Base-by-base conservation (phyloP, 1,284 basidiomycete species). In the Cryptococcus sp. region DNA sequence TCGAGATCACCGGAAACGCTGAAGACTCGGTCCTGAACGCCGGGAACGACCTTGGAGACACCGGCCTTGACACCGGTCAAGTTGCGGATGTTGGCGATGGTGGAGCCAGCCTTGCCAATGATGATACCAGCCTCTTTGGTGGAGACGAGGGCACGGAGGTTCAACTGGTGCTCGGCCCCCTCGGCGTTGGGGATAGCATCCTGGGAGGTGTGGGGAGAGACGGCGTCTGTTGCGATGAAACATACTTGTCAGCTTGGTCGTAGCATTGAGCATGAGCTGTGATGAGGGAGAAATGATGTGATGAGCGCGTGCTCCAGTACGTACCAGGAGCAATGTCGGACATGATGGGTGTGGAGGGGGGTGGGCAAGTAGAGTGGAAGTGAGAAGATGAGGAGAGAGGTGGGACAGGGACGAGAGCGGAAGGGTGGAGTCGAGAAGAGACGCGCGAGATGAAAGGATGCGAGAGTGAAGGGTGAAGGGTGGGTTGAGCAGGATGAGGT, bases 51-150 rank as follows among this genome's bases (percentile, higher is more conserved):
- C 81, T 97, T 98, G 85, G 89, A 93, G 77, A 99, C 95, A 74
- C 95, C 95, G 61, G 95, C 94, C 82, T 94, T 98, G 81, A 96
- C 93, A 68, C 91, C 92, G 50, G 93, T 96, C 75, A 90, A 87
- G 71, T 95, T 91, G 65, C 95, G 87, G 69, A 99, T 86, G 80
- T 93, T 90, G 65, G 95, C 95, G 72, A 98, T 95, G 75, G 97
- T 98, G 82, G 93, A 91, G 61, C 95, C 95, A 60, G 84, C 93
- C 75, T 93, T 97, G 71, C 95, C 78, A 69, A 97, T 96, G 81
- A 96, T 94, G 77, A 97, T 88, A 71, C 93, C 93, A 56, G 93
- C 93, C 80, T 97, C 93, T 82, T 95, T 96, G 65, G 92, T 94
- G 76, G 87, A 90, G 71, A 97, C 93, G 70, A 97, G 88, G 47